Conservation (phyloP, 345 rosid genomes). For the Mercurialis annua region DNA sequence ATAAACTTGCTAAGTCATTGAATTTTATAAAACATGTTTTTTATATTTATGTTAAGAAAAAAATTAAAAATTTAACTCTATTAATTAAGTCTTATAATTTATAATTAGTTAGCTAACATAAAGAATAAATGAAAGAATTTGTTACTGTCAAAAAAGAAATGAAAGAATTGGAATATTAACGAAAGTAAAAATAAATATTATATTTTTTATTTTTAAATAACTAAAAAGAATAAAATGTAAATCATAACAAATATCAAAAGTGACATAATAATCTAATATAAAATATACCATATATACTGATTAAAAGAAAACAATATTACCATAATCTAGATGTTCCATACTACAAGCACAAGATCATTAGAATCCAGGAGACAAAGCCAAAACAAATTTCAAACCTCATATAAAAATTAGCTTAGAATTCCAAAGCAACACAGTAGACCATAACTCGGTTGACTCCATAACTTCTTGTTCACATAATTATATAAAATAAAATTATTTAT, state of each 20-base stretch:
- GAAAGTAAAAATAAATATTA: too few relatives aligned
- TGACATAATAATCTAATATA: not conserved
- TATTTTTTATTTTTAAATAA: too few relatives aligned
- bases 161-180: too few relatives aligned
- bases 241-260: not conserved
- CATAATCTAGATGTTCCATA: conserved; percentile 18
- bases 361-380: conserved; percentile 20
- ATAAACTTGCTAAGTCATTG: too few relatives aligned
- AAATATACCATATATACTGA: too few relatives aligned
- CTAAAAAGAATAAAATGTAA: not conserved
- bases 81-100: too few relatives aligned
- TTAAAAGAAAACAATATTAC: not conserved
- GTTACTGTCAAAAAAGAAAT: too few relatives aligned
- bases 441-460: conserved; percentile 16
- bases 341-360: conserved; percentile 24
- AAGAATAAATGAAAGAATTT: too few relatives aligned
- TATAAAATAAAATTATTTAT: not conserved
- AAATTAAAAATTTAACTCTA: too few relatives aligned
- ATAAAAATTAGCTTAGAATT: not conserved
- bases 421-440: conserved; percentile 10
- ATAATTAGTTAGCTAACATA: too few relatives aligned
- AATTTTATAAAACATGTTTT: too few relatives aligned
- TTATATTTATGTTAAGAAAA: too few relatives aligned
- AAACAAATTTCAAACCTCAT: conserved; percentile 21
- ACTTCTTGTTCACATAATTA: conserved; percentile 9